phyloP scores from a whole-genome alignment of 2,329 filamentous ascomycete genomes.

The Trichoderma sp. region DNA sequence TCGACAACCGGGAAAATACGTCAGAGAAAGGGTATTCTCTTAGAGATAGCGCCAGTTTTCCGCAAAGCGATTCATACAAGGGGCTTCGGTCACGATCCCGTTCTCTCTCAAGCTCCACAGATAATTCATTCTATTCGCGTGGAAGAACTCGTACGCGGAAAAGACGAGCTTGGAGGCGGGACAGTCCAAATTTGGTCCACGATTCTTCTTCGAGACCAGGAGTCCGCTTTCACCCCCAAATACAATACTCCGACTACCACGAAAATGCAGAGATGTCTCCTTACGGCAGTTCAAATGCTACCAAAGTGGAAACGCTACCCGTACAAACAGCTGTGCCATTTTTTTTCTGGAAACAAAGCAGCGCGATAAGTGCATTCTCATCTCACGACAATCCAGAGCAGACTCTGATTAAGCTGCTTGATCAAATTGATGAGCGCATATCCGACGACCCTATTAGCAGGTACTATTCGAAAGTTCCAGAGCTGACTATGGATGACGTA shows the following conservation, averaged over 20 bases:
- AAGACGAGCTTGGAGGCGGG: neutral
- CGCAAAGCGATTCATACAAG: neutral
- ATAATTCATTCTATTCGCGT: neutral
- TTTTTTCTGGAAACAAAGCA: neutral
- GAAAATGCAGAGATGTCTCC: neutral
- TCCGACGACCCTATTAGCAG: neutral
- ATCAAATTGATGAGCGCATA: neutral
- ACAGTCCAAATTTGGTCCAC: neutral
- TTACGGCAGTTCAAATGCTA: neutral
- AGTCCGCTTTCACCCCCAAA: neutral
- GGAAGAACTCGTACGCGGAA: neutral
- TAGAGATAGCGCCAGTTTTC: neutral
- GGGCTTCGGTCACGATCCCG: neutral
- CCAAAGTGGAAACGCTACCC: neutral
- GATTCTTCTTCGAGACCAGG: neutral
- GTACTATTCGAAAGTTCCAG: neutral
- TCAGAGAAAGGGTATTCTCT: neutral
- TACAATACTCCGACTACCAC: neutral
- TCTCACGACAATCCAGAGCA: neutral
- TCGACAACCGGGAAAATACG: neutral
- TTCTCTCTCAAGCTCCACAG: neutral
- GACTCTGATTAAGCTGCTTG: neutral
- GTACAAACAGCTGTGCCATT: neutral
- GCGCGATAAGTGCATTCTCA: neutral
- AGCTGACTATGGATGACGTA: neutral